A percentile compares a stretch with the other conserved stretches of the same genome.
These are phyloP conservation scores for Zymoseptoria tritici DNA, from an alignment of 2,329 filamentous ascomycete species.

Conservation along the genomic window DNA sequence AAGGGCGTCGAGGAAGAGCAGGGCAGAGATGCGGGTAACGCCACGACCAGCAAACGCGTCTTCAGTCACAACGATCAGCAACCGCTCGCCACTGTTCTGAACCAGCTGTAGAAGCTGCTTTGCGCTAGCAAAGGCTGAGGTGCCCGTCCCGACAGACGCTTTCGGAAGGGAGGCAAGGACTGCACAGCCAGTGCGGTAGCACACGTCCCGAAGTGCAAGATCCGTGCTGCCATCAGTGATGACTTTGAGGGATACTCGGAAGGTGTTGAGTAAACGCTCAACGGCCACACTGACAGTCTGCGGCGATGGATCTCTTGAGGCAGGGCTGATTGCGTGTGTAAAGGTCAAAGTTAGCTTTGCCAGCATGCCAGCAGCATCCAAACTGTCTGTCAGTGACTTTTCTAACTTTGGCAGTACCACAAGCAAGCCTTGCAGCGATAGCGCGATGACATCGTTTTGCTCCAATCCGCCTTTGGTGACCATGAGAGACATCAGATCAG, in stretches of 20 bases:
- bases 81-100: slow-evolving; percentile 69
- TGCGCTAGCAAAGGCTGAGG: slow-evolving; percentile 13
- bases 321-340: slow-evolving; percentile 58
- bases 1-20: slow-evolving; percentile 74
- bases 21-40: slow-evolving; percentile 72
- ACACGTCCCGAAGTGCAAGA: slow-evolving; percentile 67
- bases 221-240: slow-evolving; percentile 67
- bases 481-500: slow-evolving; percentile 74
- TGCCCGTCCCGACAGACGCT: slow-evolving; percentile 4
- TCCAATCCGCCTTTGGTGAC: slow-evolving; percentile 75
- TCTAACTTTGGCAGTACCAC: slow-evolving; percentile 84
- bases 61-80: slow-evolving; percentile 83
- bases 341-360: slow-evolving; percentile 68
- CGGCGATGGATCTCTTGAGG: slow-evolving; percentile 40
- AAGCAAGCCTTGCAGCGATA: slow-evolving; percentile 81
- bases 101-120: slow-evolving; percentile 53
- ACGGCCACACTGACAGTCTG: slow-evolving; percentile 55
- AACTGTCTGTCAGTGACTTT: slow-evolving; percentile 60
- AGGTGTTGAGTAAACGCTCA: slow-evolving; percentile 80
- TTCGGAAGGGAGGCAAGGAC: slow-evolving; percentile 16
- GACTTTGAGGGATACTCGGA: slow-evolving; percentile 76
- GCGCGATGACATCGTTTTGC: slow-evolving; percentile 67
- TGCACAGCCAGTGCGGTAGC: slow-evolving; percentile 80
- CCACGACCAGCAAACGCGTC: slow-evolving; percentile 83
- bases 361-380: slow-evolving; percentile 65